Evolutionary conservation across 495 filamentous ascomycete species (phyloP).

Genomic region (Wilcoxina mikolae): DNA sequence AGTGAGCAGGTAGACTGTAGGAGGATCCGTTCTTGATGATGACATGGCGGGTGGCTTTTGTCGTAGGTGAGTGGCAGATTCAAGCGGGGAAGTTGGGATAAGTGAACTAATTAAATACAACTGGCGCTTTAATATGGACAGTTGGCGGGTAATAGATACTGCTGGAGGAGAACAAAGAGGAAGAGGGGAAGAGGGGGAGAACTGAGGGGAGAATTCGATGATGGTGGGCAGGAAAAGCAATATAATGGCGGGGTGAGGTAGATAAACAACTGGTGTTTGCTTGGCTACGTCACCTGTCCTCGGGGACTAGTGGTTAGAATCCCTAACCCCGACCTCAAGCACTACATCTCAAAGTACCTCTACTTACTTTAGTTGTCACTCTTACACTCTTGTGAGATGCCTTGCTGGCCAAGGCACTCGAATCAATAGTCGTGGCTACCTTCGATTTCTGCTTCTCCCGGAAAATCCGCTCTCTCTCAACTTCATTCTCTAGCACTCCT

Average conservation of each 20-base stretch:
- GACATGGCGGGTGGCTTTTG: conserved; percentile 1
- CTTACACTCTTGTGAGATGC: not conserved
- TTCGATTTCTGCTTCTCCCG: conserved; percentile 3
- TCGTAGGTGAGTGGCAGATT: no score
- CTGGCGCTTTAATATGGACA: not conserved
- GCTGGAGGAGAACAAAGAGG: not conserved
- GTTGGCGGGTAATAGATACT: not conserved
- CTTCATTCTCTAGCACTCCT: not conserved
- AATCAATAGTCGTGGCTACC: not conserved
- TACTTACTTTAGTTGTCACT: no score
- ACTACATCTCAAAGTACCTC: no score
- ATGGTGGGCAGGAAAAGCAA: no score
- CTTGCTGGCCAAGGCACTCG: not conserved
- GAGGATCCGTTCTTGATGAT: conserved; percentile 5
- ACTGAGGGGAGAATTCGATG: not conserved
- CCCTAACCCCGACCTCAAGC: no score
- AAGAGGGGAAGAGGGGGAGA: not conserved
- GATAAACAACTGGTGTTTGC: no score
- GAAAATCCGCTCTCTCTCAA: conserved; percentile 1
- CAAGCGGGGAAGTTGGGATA: no score
- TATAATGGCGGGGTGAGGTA: no score
- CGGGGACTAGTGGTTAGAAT: no score
- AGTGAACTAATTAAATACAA: no score
- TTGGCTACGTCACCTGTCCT: no score
- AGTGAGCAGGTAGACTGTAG: conserved; percentile 61